Conservation (phyloP, 306 rosid species). For the Vigna radiata region DNA sequence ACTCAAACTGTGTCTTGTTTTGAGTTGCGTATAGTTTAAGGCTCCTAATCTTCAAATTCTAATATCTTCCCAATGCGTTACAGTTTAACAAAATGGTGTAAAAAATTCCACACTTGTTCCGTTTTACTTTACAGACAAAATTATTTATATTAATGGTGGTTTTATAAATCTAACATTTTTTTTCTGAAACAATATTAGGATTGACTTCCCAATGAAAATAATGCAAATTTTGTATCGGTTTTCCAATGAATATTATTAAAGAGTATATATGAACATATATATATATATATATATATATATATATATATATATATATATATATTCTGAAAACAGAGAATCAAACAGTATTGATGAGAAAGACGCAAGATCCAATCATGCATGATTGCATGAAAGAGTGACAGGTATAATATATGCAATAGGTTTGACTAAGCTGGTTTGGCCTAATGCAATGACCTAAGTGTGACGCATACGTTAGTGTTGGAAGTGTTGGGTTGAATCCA, state of each 20-base stretch:
- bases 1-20: background rate
- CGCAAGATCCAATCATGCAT: background rate
- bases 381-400: background rate
- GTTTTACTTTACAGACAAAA: too few species aligned
- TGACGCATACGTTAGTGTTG: conserved; percentile 37
- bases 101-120: background rate
- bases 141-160: too few species aligned
- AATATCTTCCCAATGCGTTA: background rate
- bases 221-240: too few species aligned
- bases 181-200: too few species aligned
- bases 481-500: conserved; percentile 39
- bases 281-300: too few species aligned
- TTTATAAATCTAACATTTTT: too few species aligned
- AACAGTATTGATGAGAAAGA: background rate
- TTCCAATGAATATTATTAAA: too few species aligned
- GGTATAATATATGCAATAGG: background rate
- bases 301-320: too few species aligned
- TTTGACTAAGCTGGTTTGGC: background rate
- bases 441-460: background rate
- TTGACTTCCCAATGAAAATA: too few species aligned
- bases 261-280: too few species aligned
- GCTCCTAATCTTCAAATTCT: background rate
- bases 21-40: conserved; percentile 28
- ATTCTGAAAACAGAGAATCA: background rate
- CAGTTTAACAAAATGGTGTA: background rate